Percentiles rank a stretch among this genome's conserved stretches.
Evolutionary conservation across 495 filamentous ascomycete genomes (phyloP).

Genomic region (Astrothelium macrocarpum): DNA sequence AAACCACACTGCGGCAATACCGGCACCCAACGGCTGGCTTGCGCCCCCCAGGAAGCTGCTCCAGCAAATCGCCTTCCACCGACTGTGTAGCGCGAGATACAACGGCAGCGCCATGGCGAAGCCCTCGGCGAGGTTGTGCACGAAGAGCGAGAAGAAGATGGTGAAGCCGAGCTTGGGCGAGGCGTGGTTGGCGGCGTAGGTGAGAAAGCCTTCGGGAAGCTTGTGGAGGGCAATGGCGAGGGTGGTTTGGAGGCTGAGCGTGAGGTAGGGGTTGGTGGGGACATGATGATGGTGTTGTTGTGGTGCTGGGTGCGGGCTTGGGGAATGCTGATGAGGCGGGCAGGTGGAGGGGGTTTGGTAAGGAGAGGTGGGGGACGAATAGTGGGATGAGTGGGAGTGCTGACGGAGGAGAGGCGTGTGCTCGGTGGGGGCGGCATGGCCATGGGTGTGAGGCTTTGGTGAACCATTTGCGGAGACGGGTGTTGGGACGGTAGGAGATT

Average conservation of each 20-base stretch:
- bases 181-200: conserved; percentile 94
- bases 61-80: conserved; percentile 73
- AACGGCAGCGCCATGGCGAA: conserved; percentile 89
- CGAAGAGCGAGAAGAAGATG: conserved; percentile 90
- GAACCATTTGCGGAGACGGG: background rate
- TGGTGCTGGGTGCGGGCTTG: background rate
- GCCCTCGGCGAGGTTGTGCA: conserved; percentile 96
- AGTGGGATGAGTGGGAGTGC: background rate
- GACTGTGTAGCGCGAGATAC: conserved; percentile 72
- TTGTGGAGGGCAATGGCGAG: conserved; percentile 95
- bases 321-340: background rate
- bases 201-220: conserved; percentile 96
- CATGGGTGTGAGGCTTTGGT: background rate
- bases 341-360: too few relatives aligned
- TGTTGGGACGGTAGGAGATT: background rate
- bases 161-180: conserved; percentile 77
- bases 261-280: conserved; percentile 86
- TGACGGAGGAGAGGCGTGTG: conserved; percentile 4
- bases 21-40: conserved; percentile 78
- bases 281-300: conserved; percentile 85
- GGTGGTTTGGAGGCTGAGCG: conserved; percentile 85
- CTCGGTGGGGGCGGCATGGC: background rate
- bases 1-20: conserved; percentile 76
- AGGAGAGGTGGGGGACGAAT: background rate
- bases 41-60: conserved; percentile 73